These are phyloP conservation scores for Chaetomium sp. DNA, from an alignment of 2,329 filamentous ascomycete genomes.

Conservation along the genomic window DNA sequence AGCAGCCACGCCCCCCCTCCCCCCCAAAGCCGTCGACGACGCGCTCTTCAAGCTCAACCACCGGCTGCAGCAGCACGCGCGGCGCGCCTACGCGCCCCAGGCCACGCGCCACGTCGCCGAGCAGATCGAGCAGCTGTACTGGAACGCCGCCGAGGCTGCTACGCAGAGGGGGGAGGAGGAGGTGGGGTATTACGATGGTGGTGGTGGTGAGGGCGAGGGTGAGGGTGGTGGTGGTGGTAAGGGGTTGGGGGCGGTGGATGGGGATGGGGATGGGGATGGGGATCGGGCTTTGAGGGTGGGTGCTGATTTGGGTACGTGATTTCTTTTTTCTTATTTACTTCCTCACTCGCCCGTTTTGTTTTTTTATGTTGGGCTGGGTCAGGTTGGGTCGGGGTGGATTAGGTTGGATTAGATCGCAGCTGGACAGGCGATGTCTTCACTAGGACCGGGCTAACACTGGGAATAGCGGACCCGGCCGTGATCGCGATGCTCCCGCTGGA, in stretches of 20 bases:
- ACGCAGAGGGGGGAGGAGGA: slow-evolving; percentile 31
- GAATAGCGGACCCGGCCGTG: slow-evolving; percentile 45
- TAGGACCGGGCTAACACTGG: not conserved
- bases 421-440: too few species aligned
- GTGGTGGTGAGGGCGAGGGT: slow-evolving; percentile 44
- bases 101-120: slow-evolving; percentile 72
- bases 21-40: slow-evolving; percentile 57
- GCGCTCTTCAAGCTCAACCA: slow-evolving; percentile 62
- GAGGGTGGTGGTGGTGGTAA: slow-evolving; percentile 11
- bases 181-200: slow-evolving; percentile 35
- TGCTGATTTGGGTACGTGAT: slow-evolving; percentile 49
- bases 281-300: slow-evolving; percentile 43
- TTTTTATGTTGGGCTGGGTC: not conserved
- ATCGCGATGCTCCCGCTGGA: slow-evolving; percentile 51
- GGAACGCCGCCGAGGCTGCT: slow-evolving; percentile 43
- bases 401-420: too few species aligned
- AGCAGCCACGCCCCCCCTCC: slow-evolving; percentile 40
- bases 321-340: slow-evolving; percentile 20
- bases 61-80: slow-evolving; percentile 64
- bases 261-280: slow-evolving; percentile 28
- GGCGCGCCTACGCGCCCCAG: slow-evolving; percentile 66
- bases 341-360: too few species aligned
- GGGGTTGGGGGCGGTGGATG: not conserved
- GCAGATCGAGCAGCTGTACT: slow-evolving; percentile 70
- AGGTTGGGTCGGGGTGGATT: not conserved